These are phyloP conservation scores for Phytopythium helicoides DNA, from an alignment of 352 stramenopile genomes.

Conservation along the genomic window DNA sequence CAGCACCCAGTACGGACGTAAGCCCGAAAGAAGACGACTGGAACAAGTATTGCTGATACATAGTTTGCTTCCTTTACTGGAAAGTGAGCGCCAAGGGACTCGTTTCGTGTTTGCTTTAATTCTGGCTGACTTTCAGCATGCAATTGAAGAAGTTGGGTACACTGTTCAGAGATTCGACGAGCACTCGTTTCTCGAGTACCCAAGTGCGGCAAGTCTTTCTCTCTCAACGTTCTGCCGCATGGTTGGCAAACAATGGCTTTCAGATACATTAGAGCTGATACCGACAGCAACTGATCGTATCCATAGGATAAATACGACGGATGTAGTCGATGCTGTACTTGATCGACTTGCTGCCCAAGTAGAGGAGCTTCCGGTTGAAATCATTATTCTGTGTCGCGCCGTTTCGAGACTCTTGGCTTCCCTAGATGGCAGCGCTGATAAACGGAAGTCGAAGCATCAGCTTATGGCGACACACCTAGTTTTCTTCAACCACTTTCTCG, in stretches of 20 bases:
- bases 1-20: slow-evolving; percentile 12
- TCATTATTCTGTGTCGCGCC: slow-evolving; percentile 53
- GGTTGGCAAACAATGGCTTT: slow-evolving; percentile 33
- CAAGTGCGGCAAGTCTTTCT: slow-evolving; percentile 32
- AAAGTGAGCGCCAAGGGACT: slow-evolving; percentile 43
- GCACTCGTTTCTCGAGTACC: slow-evolving; percentile 22
- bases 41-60: slow-evolving; percentile 26
- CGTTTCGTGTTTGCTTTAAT: slow-evolving; percentile 53
- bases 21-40: slow-evolving; percentile 2
- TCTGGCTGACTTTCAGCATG: slow-evolving; percentile 24
- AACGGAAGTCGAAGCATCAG: slow-evolving; percentile 6
- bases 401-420: slow-evolving; percentile 24
- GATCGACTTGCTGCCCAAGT: slow-evolving; percentile 24
- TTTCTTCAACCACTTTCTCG: slow-evolving; percentile 78
- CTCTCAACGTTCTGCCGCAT: slow-evolving; percentile 32
- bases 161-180: slow-evolving; percentile 6
- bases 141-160: slow-evolving; percentile 2
- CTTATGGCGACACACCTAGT: slow-evolving; percentile 48
- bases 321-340: slow-evolving; percentile 19
- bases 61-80: slow-evolving; percentile 45
- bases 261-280: slow-evolving; percentile 6
- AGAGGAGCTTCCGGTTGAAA: slow-evolving; percentile 32
- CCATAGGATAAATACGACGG: neutral
- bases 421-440: neutral
- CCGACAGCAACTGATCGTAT: neutral